These are phyloP conservation scores for Apiospora aurea DNA, from an alignment of 2,329 filamentous ascomycete genomes.

Conservation along the genomic window DNA sequence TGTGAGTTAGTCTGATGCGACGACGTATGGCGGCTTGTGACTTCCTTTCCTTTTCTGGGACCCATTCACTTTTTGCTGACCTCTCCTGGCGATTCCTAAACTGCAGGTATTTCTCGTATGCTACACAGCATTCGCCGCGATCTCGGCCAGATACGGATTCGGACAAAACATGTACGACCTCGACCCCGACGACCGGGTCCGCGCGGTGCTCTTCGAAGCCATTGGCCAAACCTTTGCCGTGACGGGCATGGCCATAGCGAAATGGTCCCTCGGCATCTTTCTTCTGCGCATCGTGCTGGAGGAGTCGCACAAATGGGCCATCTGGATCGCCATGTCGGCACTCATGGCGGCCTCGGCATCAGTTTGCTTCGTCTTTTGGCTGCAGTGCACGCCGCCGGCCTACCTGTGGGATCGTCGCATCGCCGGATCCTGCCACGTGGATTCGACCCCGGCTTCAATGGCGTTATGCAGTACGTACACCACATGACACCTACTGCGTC, in stretches of 20 bases:
- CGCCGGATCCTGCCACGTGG: not conserved
- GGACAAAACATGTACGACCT: not conserved
- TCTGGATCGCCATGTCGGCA: not conserved
- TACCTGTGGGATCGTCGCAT: conserved; percentile 15
- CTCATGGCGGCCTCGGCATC: not conserved
- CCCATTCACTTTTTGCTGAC: not conserved
- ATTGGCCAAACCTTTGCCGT: not conserved
- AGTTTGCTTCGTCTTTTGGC: conserved; percentile 7
- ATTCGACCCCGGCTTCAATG: not conserved
- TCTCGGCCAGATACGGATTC: not conserved
- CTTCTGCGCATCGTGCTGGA: conserved; percentile 1
- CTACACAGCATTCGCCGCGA: not conserved
- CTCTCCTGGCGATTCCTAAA: too few relatives aligned
- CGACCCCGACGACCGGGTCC: not conserved
- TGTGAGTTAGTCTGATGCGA: not conserved
- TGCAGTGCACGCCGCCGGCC: not conserved
- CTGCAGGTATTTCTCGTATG: not conserved
- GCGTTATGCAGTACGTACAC: not conserved
- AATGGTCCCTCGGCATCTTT: conserved; percentile 19
- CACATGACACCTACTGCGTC: not conserved
- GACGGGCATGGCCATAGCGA: not conserved
- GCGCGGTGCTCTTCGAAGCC: not conserved
- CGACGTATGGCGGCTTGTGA: not conserved
- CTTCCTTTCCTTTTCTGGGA: too few relatives aligned
- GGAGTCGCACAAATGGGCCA: not conserved